Base-by-base conservation (phyloP, 106 monocot genomes). In the Dioscorea zingiberensis region DNA sequence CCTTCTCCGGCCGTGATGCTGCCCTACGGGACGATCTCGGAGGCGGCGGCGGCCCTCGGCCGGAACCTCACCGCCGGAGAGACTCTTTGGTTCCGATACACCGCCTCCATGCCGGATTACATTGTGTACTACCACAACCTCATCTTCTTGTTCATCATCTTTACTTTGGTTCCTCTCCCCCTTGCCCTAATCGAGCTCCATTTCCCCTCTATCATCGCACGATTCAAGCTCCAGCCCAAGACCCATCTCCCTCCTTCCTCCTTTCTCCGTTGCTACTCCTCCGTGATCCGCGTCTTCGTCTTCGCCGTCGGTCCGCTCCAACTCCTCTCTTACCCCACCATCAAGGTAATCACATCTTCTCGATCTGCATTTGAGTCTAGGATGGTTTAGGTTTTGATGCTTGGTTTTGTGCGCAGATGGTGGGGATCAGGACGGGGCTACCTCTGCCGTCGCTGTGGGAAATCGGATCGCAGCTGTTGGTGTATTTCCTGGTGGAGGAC, bases 151-250 rank as follows among this genome's bases (percentile, higher is more conserved):
- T 80, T 92, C 73, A 26, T 86, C 38, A 59, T 82, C 46, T 98
- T 92, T 84, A 81, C 88, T 3, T 21, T 98, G 7, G 86, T 71
- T 22, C 97, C 97, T 16, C 84, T 92, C 44, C 91, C 95, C 12
- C 60, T 97, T 24, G 78, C 91, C 60, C 66, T 88, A 26, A 22
- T 88, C 67, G 95, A 95, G 77, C 68, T 95, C 80, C n/a, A 64
- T 24, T 9, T 51, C 25, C 78, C 79, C 12, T 47, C 65, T 4
- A 22, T 69, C 51, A 62, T 91, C 13, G 15, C 30, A 28, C 63
- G 62, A 23, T 93, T 73, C 86, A 98, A 98, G 86, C 58, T 98
- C 77, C 98, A 98, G 82, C 98, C 92, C 1, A 92, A 86, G 79
- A 69, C 79, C 45, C 71, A 29, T 4, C 74, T 80, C 54, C 44